A percentile compares a stretch with the other conserved stretches of the same genome.
These are phyloP conservation scores for Sporothrix brasiliensis DNA, from an alignment of 2,329 filamentous ascomycete genomes.

Conservation along the genomic window DNA sequence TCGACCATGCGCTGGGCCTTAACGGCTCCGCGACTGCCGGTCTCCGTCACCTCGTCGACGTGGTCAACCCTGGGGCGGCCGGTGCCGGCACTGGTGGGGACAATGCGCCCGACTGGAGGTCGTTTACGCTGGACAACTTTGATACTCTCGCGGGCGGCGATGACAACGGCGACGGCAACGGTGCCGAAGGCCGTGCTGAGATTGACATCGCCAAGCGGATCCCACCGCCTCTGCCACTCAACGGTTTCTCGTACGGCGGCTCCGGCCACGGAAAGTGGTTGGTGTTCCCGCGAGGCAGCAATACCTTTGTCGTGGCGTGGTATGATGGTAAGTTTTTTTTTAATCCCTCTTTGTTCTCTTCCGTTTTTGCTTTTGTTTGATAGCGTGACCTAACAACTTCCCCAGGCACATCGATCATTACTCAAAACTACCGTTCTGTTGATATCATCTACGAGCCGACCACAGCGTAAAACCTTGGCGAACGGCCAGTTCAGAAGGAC, in stretches of 20 bases:
- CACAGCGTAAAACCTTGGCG: not conserved
- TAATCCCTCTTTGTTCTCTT: slow-evolving; percentile 12
- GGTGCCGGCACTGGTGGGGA: slow-evolving; percentile 34
- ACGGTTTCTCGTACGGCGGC: slow-evolving; percentile 34
- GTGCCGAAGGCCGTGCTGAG: slow-evolving; percentile 35
- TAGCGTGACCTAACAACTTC: not conserved
- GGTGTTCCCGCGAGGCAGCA: slow-evolving; percentile 40
- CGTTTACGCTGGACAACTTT: slow-evolving; percentile 41
- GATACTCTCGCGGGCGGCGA: slow-evolving; percentile 8
- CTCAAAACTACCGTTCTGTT: slow-evolving; percentile 43
- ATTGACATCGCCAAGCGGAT: not conserved
- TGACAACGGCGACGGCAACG: slow-evolving; percentile 16
- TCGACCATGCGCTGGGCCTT: slow-evolving; percentile 46
- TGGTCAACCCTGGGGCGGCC: slow-evolving; percentile 41
- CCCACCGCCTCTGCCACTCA: slow-evolving; percentile 10
- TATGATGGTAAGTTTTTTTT: slow-evolving; percentile 43
- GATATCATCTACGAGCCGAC: slow-evolving; percentile 42
- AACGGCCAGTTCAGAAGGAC: not conserved
- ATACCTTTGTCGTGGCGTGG: slow-evolving; percentile 45
- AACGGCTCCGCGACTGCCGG: slow-evolving; percentile 39
- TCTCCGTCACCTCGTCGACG: slow-evolving; percentile 43
- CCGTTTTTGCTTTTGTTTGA: not conserved
- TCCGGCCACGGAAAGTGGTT: slow-evolving; percentile 41
- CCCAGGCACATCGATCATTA: slow-evolving; percentile 40
- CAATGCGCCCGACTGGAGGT: slow-evolving; percentile 43